Evolutionary conservation across 2,329 filamentous ascomycete genomes (phyloP).

Genomic region (Fusarium denticulatum): DNA sequence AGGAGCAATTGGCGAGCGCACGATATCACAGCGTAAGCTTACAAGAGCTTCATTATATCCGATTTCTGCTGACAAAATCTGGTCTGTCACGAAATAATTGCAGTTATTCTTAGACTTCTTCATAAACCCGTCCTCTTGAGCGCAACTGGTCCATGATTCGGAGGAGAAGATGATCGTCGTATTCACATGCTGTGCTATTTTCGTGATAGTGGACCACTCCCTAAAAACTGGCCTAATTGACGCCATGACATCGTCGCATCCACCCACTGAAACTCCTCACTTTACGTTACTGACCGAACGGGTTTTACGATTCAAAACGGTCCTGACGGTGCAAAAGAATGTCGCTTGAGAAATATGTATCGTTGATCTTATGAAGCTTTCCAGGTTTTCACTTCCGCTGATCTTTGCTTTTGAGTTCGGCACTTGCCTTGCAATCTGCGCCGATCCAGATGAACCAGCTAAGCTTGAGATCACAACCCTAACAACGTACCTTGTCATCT

Average conservation of each 20-base stretch:
- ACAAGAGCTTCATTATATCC: neutral
- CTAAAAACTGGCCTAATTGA: neutral
- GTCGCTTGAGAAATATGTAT: neutral
- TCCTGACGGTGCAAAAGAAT: neutral
- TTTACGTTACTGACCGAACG: neutral
- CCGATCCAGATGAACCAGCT: neutral
- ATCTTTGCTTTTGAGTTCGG: constrained; percentile 11
- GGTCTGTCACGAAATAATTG: neutral
- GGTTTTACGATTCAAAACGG: neutral
- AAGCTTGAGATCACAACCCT: constrained; percentile 8
- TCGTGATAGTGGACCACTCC: neutral
- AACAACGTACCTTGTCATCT: neutral
- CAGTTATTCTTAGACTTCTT: too few species aligned
- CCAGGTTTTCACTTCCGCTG: neutral
- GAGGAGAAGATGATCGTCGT: neutral
- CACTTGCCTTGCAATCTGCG: neutral
- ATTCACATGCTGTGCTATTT: neutral
- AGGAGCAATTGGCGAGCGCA: neutral
- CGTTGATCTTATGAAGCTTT: neutral
- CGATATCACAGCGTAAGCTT: neutral
- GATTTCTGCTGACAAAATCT: neutral
- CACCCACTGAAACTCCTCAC: neutral
- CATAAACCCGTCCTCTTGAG: too few species aligned
- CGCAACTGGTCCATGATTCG: too few species aligned
- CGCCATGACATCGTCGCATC: neutral